Conservation (phyloP, 2,329 filamentous ascomycete species). For the Aspergillus sp. region DNA sequence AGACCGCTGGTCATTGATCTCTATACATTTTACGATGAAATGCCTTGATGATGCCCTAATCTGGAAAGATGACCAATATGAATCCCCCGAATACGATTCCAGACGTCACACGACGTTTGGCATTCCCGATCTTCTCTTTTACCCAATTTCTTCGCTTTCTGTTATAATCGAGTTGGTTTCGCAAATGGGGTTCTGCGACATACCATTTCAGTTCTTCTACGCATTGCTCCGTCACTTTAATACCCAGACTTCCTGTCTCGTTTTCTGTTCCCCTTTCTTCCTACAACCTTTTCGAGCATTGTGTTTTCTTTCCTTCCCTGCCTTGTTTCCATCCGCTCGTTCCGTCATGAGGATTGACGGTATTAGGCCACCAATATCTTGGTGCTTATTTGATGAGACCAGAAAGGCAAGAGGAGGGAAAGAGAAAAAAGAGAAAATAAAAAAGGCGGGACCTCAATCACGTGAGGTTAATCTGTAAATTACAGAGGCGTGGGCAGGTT, state of each 20-base stretch:
- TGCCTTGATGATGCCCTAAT: conserved; percentile 1
- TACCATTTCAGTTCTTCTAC: not conserved
- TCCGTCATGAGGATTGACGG: not conserved
- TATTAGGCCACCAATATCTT: not conserved
- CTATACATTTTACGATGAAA: conserved; percentile 9
- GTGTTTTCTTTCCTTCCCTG: not conserved
- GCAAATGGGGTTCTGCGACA: not conserved
- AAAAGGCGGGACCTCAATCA: not conserved
- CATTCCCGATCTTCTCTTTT: not conserved
- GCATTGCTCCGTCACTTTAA: not conserved
- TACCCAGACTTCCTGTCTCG: conserved; percentile 1
- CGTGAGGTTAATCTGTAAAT: conserved; percentile 19
- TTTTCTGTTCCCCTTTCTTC: conserved; percentile 3
- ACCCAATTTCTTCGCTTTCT: not conserved
- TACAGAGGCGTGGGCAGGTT: conserved; percentile 31
- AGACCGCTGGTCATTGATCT: conserved; percentile 1
- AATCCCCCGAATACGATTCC: not conserved
- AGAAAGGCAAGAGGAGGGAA: not conserved
- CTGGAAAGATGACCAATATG: conserved; percentile 1
- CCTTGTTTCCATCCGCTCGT: not conserved
- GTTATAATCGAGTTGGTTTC: not conserved
- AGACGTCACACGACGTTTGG: not conserved
- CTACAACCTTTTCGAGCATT: conserved; percentile 7
- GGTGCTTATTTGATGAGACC: not conserved
- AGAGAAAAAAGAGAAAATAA: not conserved